A percentile compares a stretch with the other conserved stretches of the same genome.
Conservation (phyloP, 768 basidiomycete species). For the Rickenella mellea region DNA sequence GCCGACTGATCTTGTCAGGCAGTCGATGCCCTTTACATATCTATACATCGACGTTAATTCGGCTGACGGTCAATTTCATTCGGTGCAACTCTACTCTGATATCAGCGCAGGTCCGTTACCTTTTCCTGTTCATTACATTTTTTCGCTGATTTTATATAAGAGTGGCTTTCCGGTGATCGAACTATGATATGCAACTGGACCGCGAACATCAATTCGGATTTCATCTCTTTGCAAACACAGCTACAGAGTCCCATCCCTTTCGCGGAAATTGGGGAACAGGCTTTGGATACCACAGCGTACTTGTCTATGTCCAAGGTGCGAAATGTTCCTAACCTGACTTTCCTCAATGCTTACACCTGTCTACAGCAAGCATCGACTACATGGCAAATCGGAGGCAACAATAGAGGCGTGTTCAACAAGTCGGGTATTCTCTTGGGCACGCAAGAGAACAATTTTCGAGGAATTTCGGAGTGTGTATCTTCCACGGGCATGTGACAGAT, state of each 20-base stretch:
- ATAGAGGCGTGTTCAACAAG: constrained; percentile 40
- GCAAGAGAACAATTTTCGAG: constrained; percentile 47
- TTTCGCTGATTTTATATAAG: constrained; percentile 28
- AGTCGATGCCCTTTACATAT: constrained; percentile 19
- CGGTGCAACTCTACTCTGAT: constrained; percentile 18
- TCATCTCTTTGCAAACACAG: constrained; percentile 1
- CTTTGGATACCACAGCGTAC: constrained; percentile 3
- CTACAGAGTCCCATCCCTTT: constrained; percentile 1
- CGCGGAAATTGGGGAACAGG: background rate
- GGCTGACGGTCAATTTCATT: constrained; percentile 11
- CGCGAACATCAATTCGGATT: background rate
- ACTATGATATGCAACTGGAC: constrained; percentile 1
- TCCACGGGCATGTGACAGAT: too few species aligned
- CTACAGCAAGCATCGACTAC: too few species aligned
- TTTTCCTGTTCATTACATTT: constrained; percentile 60
- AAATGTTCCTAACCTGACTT: too few species aligned
- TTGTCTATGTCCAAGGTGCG: background rate
- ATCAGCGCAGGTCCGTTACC: constrained; percentile 15
- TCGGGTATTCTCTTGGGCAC: constrained; percentile 42
- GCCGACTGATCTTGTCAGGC: constrained; percentile 13
- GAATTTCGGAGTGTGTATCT: constrained; percentile 41
- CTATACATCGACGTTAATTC: constrained; percentile 10
- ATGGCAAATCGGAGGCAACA: background rate
- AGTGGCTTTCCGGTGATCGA: background rate
- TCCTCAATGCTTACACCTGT: too few species aligned